Conservation (phyloP, 2,329 filamentous ascomycete species). For the Xylariaceae sp. region DNA sequence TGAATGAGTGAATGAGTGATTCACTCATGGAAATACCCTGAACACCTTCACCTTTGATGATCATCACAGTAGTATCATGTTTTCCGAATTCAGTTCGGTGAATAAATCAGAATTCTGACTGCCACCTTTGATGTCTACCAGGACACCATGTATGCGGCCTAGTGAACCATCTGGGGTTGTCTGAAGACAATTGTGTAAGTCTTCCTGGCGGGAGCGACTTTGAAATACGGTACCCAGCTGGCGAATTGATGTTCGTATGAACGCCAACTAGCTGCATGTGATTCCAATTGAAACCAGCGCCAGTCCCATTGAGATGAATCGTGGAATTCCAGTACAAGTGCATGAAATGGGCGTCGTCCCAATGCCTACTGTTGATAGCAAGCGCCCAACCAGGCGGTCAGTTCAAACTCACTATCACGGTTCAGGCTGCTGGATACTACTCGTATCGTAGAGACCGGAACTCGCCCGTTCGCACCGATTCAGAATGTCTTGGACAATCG, state of each 20-base stretch:
- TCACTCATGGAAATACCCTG: no score
- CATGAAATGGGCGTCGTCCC: neutral
- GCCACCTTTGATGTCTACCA: neutral
- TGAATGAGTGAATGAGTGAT: no score
- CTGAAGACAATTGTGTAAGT: neutral
- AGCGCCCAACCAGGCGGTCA: neutral
- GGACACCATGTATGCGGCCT: neutral
- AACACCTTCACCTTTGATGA: no score
- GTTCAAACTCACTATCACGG: neutral
- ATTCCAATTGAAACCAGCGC: neutral
- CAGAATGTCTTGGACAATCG: no score
- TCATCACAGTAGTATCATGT: no score
- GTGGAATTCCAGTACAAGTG: neutral
- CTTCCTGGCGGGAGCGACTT: neutral
- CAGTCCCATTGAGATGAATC: neutral
- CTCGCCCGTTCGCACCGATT: no score
- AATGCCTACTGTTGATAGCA: neutral
- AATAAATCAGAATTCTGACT: no score
- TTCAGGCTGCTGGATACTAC: neutral
- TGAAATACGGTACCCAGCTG: neutral
- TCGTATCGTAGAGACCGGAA: no score
- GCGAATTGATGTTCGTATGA: neutral
- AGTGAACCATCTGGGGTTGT: neutral
- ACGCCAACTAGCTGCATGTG: neutral
- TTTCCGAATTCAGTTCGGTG: no score